These are phyloP conservation scores for Apiospora pterosperma DNA, from an alignment of 2,329 filamentous ascomycete genomes.

Conservation along the genomic window DNA sequence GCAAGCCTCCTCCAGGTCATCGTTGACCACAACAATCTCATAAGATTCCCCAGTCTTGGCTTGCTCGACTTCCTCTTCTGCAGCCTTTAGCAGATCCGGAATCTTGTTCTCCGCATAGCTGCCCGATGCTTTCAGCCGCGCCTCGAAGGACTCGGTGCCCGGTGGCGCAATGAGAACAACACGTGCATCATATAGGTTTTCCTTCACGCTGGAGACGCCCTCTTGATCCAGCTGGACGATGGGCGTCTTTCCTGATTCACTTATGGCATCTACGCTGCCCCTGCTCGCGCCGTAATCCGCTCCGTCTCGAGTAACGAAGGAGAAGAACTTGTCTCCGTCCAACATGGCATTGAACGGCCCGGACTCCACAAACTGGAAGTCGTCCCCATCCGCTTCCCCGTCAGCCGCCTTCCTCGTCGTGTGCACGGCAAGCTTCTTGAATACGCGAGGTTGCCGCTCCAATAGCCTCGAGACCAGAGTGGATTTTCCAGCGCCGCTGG, in stretches of 20 bases:
- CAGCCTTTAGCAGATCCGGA: conserved; percentile 37
- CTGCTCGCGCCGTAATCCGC: conserved; percentile 54
- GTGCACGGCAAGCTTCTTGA: conserved; percentile 55
- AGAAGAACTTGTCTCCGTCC: conserved; percentile 57
- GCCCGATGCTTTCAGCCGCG: conserved; percentile 38
- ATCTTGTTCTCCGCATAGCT: conserved; percentile 45
- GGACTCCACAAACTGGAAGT: conserved; percentile 54
- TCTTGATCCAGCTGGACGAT: conserved; percentile 51
- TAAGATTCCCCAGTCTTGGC: conserved; percentile 43
- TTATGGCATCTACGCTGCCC: conserved; percentile 48
- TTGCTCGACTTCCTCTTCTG: conserved; percentile 38
- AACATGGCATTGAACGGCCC: conserved; percentile 55
- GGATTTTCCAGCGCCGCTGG: conserved; percentile 59
- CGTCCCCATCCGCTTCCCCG: conserved; percentile 48
- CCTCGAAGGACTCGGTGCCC: conserved; percentile 30
- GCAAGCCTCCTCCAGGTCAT: conserved; percentile 47
- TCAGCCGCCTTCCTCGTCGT: conserved; percentile 49
- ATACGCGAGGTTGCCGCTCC: conserved; percentile 61
- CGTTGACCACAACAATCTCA: conserved; percentile 49
- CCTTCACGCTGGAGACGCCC: conserved; percentile 49
- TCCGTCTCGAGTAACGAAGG: conserved; percentile 48
- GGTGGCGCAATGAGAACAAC: conserved; percentile 51
- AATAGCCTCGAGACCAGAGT: conserved; percentile 61
- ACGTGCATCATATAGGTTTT: conserved; percentile 53
- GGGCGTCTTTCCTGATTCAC: conserved; percentile 56